A percentile compares a stretch with the other conserved stretches of the same genome.
Conservation (phyloP, 352 stramenopile species). For the Nothophytophthora sp. region DNA sequence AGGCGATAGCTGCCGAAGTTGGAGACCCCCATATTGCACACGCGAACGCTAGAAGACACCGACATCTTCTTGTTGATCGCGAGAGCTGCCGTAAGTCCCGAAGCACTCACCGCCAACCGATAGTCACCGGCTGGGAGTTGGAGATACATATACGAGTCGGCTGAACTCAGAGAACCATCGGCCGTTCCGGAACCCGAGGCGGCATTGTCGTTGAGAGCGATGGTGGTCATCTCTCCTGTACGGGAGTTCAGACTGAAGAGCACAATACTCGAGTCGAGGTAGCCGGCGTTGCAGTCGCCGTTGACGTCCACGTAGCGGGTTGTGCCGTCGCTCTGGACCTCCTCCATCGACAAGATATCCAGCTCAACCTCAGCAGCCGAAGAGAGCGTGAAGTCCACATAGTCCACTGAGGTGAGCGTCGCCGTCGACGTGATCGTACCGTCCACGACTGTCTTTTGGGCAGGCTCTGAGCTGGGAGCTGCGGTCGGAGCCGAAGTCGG, state of each 20-base stretch:
- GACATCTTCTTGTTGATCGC: slow-evolving; percentile 45
- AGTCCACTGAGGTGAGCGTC: slow-evolving; percentile 60
- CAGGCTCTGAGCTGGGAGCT: slow-evolving; percentile 8
- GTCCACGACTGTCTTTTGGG: slow-evolving; percentile 38
- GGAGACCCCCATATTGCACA: slow-evolving; percentile 49
- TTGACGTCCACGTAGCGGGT: slow-evolving; percentile 59
- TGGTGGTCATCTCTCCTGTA: slow-evolving; percentile 11
- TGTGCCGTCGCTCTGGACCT: slow-evolving; percentile 12
- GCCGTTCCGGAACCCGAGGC: slow-evolving; percentile 35
- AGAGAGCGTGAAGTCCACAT: slow-evolving; percentile 57
- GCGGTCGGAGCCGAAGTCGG: too few species aligned
- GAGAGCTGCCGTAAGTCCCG: slow-evolving; percentile 44
- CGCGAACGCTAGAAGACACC: slow-evolving; percentile 31
- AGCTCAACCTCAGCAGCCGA: slow-evolving; percentile 46
- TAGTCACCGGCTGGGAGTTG: slow-evolving; percentile 46
- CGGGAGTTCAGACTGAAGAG: slow-evolving; percentile 48
- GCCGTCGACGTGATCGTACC: slow-evolving; percentile 64
- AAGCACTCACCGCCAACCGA: slow-evolving; percentile 55
- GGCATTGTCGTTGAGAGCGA: slow-evolving; percentile 47
- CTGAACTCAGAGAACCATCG: slow-evolving; percentile 57
- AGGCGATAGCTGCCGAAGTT: slow-evolving; percentile 75
- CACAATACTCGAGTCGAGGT: slow-evolving; percentile 63
- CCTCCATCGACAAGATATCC: slow-evolving; percentile 70
- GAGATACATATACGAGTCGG: slow-evolving; percentile 58
- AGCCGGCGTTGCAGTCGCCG: slow-evolving; percentile 66